phyloP scores from a whole-genome alignment of 306 rosid genomes.

The Lathyrus sativus region DNA sequence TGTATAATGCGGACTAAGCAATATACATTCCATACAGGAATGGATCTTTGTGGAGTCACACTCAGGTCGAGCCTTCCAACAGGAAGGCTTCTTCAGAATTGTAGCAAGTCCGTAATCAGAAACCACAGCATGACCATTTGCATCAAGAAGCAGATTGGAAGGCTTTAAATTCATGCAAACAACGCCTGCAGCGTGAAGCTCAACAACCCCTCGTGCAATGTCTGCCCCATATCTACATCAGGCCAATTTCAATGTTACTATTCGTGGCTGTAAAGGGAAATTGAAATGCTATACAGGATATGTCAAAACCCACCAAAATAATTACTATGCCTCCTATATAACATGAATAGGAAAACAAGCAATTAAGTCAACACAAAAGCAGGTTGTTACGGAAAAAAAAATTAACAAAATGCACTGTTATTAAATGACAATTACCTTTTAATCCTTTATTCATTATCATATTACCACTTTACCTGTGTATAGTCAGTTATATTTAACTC shows the following conservation, averaged over 20 bases:
- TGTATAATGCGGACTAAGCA: slow-evolving; percentile 95
- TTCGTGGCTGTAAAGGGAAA: background rate
- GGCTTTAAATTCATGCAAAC: slow-evolving; percentile 98
- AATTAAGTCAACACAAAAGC: slow-evolving; percentile 9
- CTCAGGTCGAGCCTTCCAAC: slow-evolving; percentile 86
- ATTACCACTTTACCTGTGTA: background rate
- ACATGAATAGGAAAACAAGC: slow-evolving; percentile 29
- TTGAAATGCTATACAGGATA: slow-evolving; percentile 19
- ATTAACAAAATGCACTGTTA: background rate
- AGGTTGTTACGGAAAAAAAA: background rate
- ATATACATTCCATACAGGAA: slow-evolving; percentile 96
- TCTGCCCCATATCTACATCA: slow-evolving; percentile 90
- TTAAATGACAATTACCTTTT: slow-evolving; percentile 1
- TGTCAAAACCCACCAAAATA: slow-evolving; percentile 15
- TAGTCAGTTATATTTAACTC: too few relatives aligned
- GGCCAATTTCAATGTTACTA: slow-evolving; percentile 44
- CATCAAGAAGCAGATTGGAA: slow-evolving; percentile 93
- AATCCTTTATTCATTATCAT: background rate
- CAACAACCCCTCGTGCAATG: slow-evolving; percentile 96
- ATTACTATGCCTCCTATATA: slow-evolving; percentile 5
- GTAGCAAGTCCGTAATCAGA: slow-evolving; percentile 98
- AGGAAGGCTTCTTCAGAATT: slow-evolving; percentile 85
- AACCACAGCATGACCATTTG: slow-evolving; percentile 83
- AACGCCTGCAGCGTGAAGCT: slow-evolving; percentile 97
- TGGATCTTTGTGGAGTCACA: slow-evolving; percentile 79